Evolutionary conservation across 2,329 filamentous ascomycete genomes (phyloP).

Genomic region (Herpotrichia juniperi): DNA sequence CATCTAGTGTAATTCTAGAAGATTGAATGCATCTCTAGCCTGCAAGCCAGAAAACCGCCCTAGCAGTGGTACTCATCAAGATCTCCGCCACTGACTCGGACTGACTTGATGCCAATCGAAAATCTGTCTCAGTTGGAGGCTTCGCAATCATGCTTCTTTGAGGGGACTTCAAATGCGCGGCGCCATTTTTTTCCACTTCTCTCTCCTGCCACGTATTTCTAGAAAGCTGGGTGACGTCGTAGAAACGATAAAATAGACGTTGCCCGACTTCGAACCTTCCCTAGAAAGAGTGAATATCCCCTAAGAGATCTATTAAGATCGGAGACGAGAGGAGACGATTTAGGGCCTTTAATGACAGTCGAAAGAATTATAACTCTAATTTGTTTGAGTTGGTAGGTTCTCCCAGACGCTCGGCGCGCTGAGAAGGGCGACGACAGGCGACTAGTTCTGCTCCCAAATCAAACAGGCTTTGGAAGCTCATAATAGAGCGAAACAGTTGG

Average conservation of each 20-base stretch:
- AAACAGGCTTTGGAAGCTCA: conserved; percentile 27
- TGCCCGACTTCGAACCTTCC: conserved; percentile 23
- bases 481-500: conserved; percentile 20
- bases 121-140: conserved; percentile 10
- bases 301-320: conserved; percentile 19
- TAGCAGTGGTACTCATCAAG: conserved; percentile 7
- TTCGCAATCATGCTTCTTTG: conserved; percentile 16
- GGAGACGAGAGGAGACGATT: conserved; percentile 33
- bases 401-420: conserved; percentile 27
- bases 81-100: conserved; percentile 34
- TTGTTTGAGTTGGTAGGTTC: conserved; percentile 32
- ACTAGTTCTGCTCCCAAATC: conserved; percentile 22
- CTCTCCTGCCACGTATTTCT: conserved; percentile 17
- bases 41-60: conserved; percentile 4
- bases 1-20: conserved; percentile 47
- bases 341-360: conserved; percentile 50
- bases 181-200: neutral
- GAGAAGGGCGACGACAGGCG: conserved; percentile 40
- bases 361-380: conserved; percentile 33
- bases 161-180: conserved; percentile 7
- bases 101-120: conserved; percentile 22
- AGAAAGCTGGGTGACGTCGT: conserved; percentile 33
- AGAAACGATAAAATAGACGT: conserved; percentile 34
- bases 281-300: conserved; percentile 15
- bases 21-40: conserved; percentile 27